Conservation (phyloP, 305 asterid genomes). For the Solanum hybrid region DNA sequence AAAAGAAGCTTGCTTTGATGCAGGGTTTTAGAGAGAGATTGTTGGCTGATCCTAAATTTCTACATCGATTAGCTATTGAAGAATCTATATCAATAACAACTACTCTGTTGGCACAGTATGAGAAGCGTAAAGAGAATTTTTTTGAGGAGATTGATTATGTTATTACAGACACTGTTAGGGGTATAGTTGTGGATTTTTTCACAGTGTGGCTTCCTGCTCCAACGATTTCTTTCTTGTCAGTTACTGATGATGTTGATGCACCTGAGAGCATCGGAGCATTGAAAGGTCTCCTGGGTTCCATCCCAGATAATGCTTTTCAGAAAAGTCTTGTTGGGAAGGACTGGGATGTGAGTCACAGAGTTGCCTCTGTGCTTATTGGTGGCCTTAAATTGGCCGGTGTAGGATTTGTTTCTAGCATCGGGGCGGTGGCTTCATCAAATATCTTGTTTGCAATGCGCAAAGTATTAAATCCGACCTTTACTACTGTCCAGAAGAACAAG, state of each 20-base stretch:
- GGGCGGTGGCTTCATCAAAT: slow-evolving; percentile 90
- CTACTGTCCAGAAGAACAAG: slow-evolving; percentile 35
- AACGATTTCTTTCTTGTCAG: slow-evolving; percentile 67
- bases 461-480: slow-evolving; percentile 47
- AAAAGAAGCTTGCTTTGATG: slow-evolving; percentile 10
- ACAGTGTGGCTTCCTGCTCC: slow-evolving; percentile 99
- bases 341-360: slow-evolving; percentile 76
- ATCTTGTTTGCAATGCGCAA: slow-evolving; percentile 37
- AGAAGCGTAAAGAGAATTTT: slow-evolving; percentile 69
- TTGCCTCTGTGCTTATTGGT: slow-evolving; percentile 80
- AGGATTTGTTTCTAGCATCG: slow-evolving; percentile 87
- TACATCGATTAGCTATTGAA: slow-evolving; percentile 85
- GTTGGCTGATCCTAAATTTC: slow-evolving; percentile 88
- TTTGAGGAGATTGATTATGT: slow-evolving; percentile 85
- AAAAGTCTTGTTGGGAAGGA: slow-evolving; percentile 61
- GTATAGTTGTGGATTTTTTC: slow-evolving; percentile 81
- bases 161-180: slow-evolving; percentile 68
- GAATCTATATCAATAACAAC: slow-evolving; percentile 88
- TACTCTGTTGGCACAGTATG: slow-evolving; percentile 76
- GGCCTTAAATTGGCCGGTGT: slow-evolving; percentile 86
- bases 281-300: slow-evolving; percentile 78
- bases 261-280: slow-evolving; percentile 61
- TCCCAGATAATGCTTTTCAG: slow-evolving; percentile 95
- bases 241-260: slow-evolving; percentile 27
- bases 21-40: slow-evolving; percentile 97